A percentile compares a stretch with the other conserved stretches of the same genome.
phyloP scores from a whole-genome alignment of 139 green algal species.

The Tetraselmis striata region DNA sequence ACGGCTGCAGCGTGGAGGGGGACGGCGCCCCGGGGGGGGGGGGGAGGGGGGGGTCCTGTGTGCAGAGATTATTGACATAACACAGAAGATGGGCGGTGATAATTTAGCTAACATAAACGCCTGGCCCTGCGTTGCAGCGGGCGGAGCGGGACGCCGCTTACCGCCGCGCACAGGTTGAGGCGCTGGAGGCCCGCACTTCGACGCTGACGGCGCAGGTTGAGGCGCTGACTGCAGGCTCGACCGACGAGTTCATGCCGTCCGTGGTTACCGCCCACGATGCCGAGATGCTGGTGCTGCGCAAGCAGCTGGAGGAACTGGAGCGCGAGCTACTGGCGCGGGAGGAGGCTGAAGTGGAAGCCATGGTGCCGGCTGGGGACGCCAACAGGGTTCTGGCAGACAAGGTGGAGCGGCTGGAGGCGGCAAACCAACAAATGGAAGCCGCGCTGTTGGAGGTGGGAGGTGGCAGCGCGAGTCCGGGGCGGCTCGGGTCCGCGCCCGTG shows the following conservation, averaged over 20 bases:
- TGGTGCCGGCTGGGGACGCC: background rate
- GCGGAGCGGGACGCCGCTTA: background rate
- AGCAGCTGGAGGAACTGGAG: conserved; percentile 34
- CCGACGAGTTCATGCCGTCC: background rate
- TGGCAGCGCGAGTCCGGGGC: background rate
- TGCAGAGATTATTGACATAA: too few species aligned
- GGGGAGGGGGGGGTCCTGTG: too few species aligned
- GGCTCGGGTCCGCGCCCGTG: background rate
- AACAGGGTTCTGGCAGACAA: background rate
- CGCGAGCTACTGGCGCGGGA: conserved; percentile 22
- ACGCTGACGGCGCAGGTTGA: background rate
- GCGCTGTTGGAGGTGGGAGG: background rate
- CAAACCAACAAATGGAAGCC: background rate
- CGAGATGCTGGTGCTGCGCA: conserved; percentile 27
- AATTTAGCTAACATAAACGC: too few species aligned
- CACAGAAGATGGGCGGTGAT: too few species aligned
- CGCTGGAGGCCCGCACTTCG: background rate
- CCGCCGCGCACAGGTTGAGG: background rate
- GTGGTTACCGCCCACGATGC: background rate
- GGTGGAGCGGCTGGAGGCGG: background rate
- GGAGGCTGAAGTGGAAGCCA: background rate
- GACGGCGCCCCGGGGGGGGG: too few species aligned
- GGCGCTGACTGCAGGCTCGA: background rate
- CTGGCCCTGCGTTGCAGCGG: too few species aligned
- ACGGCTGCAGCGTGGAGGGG: too few species aligned